phyloP scores from a whole-genome alignment of 2,329 filamentous ascomycete genomes.

The Coniella lustricola region DNA sequence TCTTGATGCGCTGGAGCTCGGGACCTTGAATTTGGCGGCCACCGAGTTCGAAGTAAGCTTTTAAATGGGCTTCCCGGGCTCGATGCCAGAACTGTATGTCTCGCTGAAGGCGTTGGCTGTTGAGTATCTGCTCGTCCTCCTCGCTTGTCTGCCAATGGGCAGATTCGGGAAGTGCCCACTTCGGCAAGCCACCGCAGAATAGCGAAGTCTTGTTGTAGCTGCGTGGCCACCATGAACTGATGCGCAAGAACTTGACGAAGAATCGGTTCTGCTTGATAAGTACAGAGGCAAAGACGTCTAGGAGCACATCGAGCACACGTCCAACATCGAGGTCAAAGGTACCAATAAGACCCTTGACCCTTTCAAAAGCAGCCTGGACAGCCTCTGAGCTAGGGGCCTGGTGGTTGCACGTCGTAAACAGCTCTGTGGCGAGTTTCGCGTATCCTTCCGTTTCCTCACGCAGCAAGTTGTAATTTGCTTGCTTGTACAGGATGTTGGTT shows the following conservation, averaged over 20 bases:
- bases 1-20: slow-evolving; percentile 42
- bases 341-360: slow-evolving; percentile 88
- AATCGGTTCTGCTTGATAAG: slow-evolving; percentile 90
- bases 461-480: slow-evolving; percentile 93
- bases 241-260: slow-evolving; percentile 85
- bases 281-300: slow-evolving; percentile 91
- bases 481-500: slow-evolving; percentile 88
- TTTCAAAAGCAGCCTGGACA: slow-evolving; percentile 80
- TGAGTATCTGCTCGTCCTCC: slow-evolving; percentile 57
- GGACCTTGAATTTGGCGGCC: slow-evolving; percentile 58
- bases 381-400: slow-evolving; percentile 67
- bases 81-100: slow-evolving; percentile 76
- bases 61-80: slow-evolving; percentile 67
- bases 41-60: slow-evolving; percentile 86
- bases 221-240: slow-evolving; percentile 95
- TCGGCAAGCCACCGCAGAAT: slow-evolving; percentile 63
- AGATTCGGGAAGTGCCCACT: slow-evolving; percentile 74
- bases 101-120: slow-evolving; percentile 51
- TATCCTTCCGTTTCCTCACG: slow-evolving; percentile 96
- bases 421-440: slow-evolving; percentile 89
- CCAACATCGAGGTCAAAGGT: slow-evolving; percentile 97
- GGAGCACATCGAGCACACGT: slow-evolving; percentile 83
- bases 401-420: slow-evolving; percentile 79
- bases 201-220: slow-evolving; percentile 40
- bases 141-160: slow-evolving; percentile 56